Evolutionary conservation across 2,329 filamentous ascomycete species (phyloP).

Genomic region (Karstenula rhodostoma): DNA sequence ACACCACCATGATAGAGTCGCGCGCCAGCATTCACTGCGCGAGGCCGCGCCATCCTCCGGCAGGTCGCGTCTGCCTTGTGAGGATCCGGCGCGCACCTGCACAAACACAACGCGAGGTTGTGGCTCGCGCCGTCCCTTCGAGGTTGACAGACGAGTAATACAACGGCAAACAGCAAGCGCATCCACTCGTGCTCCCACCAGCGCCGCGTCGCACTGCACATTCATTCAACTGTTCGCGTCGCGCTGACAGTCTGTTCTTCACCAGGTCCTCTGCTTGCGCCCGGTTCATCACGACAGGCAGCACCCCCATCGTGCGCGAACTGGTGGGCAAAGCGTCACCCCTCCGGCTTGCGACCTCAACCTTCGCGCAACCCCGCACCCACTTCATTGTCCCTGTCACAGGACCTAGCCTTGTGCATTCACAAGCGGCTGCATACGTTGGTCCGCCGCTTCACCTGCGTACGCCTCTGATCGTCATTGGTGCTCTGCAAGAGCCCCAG

Average conservation of each 20-base stretch:
- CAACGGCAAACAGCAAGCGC: conserved; percentile 41
- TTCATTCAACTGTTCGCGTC: conserved; percentile 32
- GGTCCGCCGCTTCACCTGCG: conserved; percentile 25
- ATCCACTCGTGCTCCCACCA: conserved; percentile 34
- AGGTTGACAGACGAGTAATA: conserved; percentile 50
- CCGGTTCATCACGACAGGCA: conserved; percentile 35
- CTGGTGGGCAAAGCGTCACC: conserved; percentile 33
- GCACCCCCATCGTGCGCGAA: conserved; percentile 34
- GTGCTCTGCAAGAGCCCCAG: conserved; percentile 21
- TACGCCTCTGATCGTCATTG: conserved; percentile 28
- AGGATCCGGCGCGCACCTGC: conserved; percentile 37
- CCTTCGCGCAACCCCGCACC: conserved; percentile 23
- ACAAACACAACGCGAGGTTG: conserved; percentile 42
- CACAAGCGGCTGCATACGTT: conserved; percentile 30
- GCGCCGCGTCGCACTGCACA: conserved; percentile 35
- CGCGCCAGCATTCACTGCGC: not conserved
- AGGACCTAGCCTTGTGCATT: conserved; percentile 17
- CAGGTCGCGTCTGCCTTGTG: conserved; percentile 3
- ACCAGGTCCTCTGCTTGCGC: conserved; percentile 35
- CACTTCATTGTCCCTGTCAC: conserved; percentile 23
- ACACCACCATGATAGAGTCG: not conserved
- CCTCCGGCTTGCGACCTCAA: conserved; percentile 37
- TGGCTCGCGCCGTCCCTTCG: conserved; percentile 37
- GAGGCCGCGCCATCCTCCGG: not conserved
- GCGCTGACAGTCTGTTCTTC: conserved; percentile 48